Evolutionary conservation across 2,329 filamentous ascomycete genomes (phyloP).

Genomic region (Fusarium nanum): DNA sequence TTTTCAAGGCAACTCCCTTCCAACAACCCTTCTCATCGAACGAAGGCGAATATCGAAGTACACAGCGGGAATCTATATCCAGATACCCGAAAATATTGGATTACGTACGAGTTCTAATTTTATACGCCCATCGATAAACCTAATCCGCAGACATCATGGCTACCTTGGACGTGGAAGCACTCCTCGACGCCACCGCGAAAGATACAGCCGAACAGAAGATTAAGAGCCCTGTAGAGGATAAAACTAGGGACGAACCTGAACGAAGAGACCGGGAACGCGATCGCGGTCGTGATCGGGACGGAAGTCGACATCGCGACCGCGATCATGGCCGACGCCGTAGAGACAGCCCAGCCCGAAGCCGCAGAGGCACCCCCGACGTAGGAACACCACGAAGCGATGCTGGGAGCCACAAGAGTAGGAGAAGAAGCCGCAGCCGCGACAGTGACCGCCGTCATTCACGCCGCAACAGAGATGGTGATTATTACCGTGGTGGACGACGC

Average conservation of each 20-base stretch:
- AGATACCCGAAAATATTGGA: background rate
- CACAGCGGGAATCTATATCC: constrained; percentile 12
- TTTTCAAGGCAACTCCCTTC: constrained; percentile 38
- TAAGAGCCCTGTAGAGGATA: constrained; percentile 62
- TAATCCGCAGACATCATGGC: constrained; percentile 55
- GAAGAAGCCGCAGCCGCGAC: constrained; percentile 82
- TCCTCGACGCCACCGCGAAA: constrained; percentile 86
- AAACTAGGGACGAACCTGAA: constrained; percentile 58
- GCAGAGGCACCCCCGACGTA: constrained; percentile 65
- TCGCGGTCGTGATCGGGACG: constrained; percentile 66
- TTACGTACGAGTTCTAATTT: constrained; percentile 13
- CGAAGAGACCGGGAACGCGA: constrained; percentile 69
- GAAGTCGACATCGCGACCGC: constrained; percentile 66
- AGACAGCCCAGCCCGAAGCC: constrained; percentile 64
- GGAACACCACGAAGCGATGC: constrained; percentile 79
- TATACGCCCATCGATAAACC: constrained; percentile 19
- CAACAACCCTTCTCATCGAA: constrained; percentile 17
- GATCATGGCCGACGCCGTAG: constrained; percentile 63
- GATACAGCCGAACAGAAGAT: constrained; percentile 63
- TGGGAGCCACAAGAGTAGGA: constrained; percentile 84
- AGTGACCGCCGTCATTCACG: constrained; percentile 79
- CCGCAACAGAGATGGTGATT: constrained; percentile 79
- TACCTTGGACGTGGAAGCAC: constrained; percentile 82
- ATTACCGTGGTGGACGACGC: constrained; percentile 67
- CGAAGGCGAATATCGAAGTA: constrained; percentile 26